These are phyloP conservation scores for Teunomyces cretensis DNA, from an alignment of 805 yeast species.

Conservation along the genomic window DNA sequence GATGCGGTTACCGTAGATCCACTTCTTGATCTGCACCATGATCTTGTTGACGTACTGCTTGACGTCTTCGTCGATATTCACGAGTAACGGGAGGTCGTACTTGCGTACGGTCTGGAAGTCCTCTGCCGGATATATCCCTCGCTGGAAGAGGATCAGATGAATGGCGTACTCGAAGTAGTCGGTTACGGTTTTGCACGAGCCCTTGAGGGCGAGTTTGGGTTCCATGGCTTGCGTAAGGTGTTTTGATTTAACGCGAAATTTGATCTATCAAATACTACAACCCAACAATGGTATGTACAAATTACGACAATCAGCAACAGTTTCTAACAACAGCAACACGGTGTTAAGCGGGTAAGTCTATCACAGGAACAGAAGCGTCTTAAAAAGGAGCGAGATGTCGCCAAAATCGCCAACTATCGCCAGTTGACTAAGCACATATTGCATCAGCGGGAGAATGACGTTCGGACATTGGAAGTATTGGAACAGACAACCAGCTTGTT, in stretches of 20 bases:
- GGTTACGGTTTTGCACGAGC: constrained; percentile 74
- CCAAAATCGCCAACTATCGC: constrained; percentile 57
- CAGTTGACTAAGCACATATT: constrained; percentile 46
- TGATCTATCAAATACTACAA: neutral
- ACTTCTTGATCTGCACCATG: constrained; percentile 59
- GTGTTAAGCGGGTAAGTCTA: constrained; percentile 59
- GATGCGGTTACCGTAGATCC: constrained; percentile 73
- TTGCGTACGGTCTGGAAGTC: constrained; percentile 77
- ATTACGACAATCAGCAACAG: neutral
- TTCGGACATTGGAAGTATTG: constrained; percentile 36
- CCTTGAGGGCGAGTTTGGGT: constrained; percentile 61
- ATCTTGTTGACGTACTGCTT: constrained; percentile 64
- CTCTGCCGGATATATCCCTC: constrained; percentile 87
- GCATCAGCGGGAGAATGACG: constrained; percentile 16
- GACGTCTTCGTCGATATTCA: constrained; percentile 75
- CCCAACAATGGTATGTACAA: neutral
- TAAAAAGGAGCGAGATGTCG: constrained; percentile 57
- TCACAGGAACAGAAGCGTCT: constrained; percentile 53
- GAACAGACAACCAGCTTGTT: constrained; percentile 58
- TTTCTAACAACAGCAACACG: constrained; percentile 53
- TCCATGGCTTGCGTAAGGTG: neutral
- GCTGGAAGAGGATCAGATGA: constrained; percentile 77
- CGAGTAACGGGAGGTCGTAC: constrained; percentile 74
- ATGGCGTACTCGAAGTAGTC: constrained; percentile 85
- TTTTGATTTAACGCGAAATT: neutral